Conservation (phyloP, 768 basidiomycete species). For the Tulasnella sp. region DNA sequence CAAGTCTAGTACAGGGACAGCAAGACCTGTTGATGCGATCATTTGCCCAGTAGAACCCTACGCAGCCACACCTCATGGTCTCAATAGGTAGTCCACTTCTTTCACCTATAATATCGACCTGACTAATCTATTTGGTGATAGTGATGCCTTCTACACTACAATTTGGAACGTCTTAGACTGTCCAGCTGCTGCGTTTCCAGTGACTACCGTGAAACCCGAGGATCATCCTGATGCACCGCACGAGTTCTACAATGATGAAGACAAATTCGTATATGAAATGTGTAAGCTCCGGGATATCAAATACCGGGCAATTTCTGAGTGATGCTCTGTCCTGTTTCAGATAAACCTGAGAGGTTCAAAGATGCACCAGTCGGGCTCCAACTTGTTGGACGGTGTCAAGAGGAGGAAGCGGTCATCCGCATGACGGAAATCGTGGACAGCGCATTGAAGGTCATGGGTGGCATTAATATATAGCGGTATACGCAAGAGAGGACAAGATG, state of each 20-base stretch:
- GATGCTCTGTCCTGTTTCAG: slow-evolving; percentile 26
- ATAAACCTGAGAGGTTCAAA: slow-evolving; percentile 41
- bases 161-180: slow-evolving; percentile 62
- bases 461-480: too few species aligned
- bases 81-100: too few species aligned
- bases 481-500: too few species aligned
- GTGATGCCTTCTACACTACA: slow-evolving; percentile 41
- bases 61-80: slow-evolving; percentile 51
- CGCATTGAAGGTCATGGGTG: slow-evolving; percentile 29
- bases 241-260: slow-evolving; percentile 36
- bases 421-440: slow-evolving; percentile 54
- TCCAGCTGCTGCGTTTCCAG: slow-evolving; percentile 47
- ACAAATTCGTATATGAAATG: slow-evolving; percentile 37
- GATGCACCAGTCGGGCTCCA: slow-evolving; percentile 54
- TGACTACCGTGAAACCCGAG: slow-evolving; percentile 42
- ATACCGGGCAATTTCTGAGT: neutral
- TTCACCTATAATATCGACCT: neutral
- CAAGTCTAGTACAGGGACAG: slow-evolving; percentile 41
- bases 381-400: slow-evolving; percentile 51
- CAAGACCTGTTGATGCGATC: slow-evolving; percentile 63
- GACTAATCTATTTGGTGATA: slow-evolving; percentile 20
- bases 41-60: slow-evolving; percentile 50
- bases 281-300: slow-evolving; percentile 33
- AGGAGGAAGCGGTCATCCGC: slow-evolving; percentile 61
- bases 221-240: slow-evolving; percentile 36